Percentiles rank a stretch among this genome's conserved stretches.
These are phyloP conservation scores for Pilobolus umbonatus DNA, from an alignment of 192 early-diverging fungal genomes.

Conservation along the genomic window DNA sequence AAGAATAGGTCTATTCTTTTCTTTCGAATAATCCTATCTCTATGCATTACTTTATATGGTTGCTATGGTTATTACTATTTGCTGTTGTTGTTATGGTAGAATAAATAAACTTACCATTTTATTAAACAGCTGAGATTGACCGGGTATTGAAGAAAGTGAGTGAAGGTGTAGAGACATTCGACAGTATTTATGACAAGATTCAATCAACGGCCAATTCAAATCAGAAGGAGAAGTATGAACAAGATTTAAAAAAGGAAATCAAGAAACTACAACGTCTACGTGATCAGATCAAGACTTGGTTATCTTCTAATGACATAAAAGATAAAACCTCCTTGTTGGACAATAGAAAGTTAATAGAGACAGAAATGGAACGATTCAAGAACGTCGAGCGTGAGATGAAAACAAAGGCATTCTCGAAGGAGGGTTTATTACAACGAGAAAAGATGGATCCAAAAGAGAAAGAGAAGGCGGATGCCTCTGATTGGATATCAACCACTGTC, in stretches of 20 bases:
- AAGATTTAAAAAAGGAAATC: conserved; percentile 97
- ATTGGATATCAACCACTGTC: conserved; percentile 80
- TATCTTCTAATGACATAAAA: conserved; percentile 92
- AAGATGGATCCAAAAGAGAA: conserved; percentile 93
- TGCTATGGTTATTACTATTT: background rate
- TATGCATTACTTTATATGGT: background rate
- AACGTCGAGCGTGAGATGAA: conserved; percentile 98
- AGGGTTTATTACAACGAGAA: conserved; percentile 74
- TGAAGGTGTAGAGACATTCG: conserved; percentile 94
- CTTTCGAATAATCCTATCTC: background rate
- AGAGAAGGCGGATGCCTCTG: conserved; percentile 80
- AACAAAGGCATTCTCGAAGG: conserved; percentile 97
- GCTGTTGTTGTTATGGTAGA: background rate
- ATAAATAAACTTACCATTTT: conserved; percentile 5
- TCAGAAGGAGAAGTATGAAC: conserved; percentile 97
- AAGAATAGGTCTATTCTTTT: background rate
- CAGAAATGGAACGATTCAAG: conserved; percentile 99
- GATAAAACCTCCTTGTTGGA: conserved; percentile 89
- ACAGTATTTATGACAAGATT: conserved; percentile 86
- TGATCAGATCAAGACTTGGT: conserved; percentile 99
- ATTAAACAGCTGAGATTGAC: conserved; percentile 85
- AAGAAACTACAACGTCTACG: conserved; percentile 95
- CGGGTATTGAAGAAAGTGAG: conserved; percentile 90
- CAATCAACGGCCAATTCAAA: conserved; percentile 70
- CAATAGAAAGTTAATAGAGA: conserved; percentile 91